Conservation (phyloP, 2,329 filamentous ascomycete genomes). For the Plenodomus tracheiphilus region DNA sequence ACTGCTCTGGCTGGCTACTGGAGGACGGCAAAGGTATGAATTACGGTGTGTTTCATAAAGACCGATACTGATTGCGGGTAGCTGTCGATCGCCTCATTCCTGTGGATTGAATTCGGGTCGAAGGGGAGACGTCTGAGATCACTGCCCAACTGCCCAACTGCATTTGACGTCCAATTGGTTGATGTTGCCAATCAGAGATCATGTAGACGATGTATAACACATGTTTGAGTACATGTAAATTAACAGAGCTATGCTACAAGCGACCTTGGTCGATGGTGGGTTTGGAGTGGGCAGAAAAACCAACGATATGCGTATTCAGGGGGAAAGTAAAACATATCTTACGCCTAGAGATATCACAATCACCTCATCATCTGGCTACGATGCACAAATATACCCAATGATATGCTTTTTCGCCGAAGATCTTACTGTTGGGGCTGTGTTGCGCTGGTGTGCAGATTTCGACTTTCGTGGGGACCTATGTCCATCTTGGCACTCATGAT, state of each 20-base stretch:
- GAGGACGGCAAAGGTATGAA: slow-evolving; percentile 42
- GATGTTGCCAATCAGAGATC: not conserved
- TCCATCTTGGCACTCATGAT: no score
- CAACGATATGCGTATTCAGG: no score
- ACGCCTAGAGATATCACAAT: no score
- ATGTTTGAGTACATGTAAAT: not conserved
- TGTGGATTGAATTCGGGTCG: not conserved
- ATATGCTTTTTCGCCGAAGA: not conserved
- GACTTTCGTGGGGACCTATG: not conserved
- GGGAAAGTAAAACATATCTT: no score
- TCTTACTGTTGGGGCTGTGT: not conserved
- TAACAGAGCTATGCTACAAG: not conserved
- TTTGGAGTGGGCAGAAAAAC: not conserved
- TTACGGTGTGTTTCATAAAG: not conserved
- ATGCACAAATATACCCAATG: not conserved
- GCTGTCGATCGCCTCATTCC: not conserved
- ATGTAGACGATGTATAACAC: not conserved
- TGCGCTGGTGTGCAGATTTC: not conserved
- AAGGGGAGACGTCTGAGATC: not conserved
- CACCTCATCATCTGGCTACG: not conserved
- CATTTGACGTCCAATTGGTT: not conserved
- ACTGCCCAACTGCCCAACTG: not conserved
- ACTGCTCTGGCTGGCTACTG: slow-evolving; percentile 37
- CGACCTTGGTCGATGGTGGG: not conserved
- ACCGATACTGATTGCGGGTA: not conserved